Base-by-base conservation (phyloP, 208 protist genomes). In the Leishmania turanica region DNA sequence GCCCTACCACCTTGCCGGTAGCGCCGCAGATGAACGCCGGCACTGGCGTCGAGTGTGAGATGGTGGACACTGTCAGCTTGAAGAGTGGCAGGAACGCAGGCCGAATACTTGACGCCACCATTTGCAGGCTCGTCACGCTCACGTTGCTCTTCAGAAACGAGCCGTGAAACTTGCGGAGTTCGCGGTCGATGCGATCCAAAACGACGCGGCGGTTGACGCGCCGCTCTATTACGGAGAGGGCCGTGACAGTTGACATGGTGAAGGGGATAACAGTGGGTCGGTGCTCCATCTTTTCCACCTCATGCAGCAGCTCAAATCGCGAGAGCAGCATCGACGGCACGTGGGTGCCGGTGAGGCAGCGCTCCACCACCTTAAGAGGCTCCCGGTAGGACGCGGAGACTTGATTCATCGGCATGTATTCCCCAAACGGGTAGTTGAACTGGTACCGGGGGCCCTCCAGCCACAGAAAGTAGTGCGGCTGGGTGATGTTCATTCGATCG, bases 241-340 rank as follows among this genome's bases (percentile, higher is more conserved):
- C 95, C 3, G 93, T 98, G 13, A 87, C 84, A 53, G 95, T 98
- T 42, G 95, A 98, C 92, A 96, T 96, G 76, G 91, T 84, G 81
- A 98, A 98, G 31, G 95, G 93, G 3, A 98, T 75, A 31, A 98
- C 85, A n/a, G 83, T 87, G 1, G 92, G 91, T 37, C 74, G 85
- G 47, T 85, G 82, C 62, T 77, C 54, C 92, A 95, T 94, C 77
- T 60, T 76, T 75, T 98, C 91, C 56, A 97, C 78, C 68, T 96
- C 90, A 62, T 94, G 86, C 69, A 95, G 79, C 24, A 98, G 83
- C 83, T 98, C 92, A 82, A 97, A 96, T 53, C 95, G 91, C 5
- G 92, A 96, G 56, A 98, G 86, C 40, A 98, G 85, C 95, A 98
- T 98, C 49, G 95, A 96, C 19, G 95, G 93, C 9, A 98, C 87